Evolutionary conservation across 495 filamentous ascomycete genomes (phyloP).

Genomic region (Lophiotrema nucula): DNA sequence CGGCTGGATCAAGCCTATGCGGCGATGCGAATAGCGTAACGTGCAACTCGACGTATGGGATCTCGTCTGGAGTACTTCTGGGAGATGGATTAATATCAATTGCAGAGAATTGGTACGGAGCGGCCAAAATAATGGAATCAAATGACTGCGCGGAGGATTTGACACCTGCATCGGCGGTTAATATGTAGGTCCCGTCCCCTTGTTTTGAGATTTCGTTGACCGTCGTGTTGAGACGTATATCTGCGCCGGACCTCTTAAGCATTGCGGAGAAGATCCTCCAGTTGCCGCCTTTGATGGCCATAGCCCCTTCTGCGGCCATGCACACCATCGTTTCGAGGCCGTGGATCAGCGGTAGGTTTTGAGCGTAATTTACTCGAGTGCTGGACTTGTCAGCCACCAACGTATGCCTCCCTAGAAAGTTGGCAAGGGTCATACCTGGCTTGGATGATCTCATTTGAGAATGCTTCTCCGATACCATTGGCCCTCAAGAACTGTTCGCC

Average conservation of each 20-base stretch:
- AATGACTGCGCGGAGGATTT: constrained; percentile 54
- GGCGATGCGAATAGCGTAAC: constrained; percentile 87
- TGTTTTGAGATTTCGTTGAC: constrained; percentile 60
- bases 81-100: constrained; percentile 57
- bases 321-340: constrained; percentile 90
- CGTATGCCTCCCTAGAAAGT: not conserved
- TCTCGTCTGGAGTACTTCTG: constrained; percentile 58
- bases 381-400: constrained; percentile 37
- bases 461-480: constrained; percentile 66
- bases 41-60: constrained; percentile 79
- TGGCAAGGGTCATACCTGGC: constrained; percentile 46
- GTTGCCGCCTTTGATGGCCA: constrained; percentile 80
- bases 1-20: constrained; percentile 60
- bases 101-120: constrained; percentile 72
- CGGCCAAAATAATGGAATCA: constrained; percentile 77
- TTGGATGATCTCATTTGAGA: constrained; percentile 83
- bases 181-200: constrained; percentile 48
- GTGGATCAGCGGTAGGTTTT: constrained; percentile 81
- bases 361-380: constrained; percentile 93
- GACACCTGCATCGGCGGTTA: constrained; percentile 45
- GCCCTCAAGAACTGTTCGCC: constrained; percentile 66
- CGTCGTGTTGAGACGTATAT: constrained; percentile 65
- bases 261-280: constrained; percentile 92
- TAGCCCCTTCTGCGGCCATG: constrained; percentile 84
- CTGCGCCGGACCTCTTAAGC: constrained; percentile 61